A percentile compares a stretch with the other conserved stretches of the same genome.
These are phyloP conservation scores for Lenwebbia sp. DNA, from an alignment of 345 rosid species.

Conservation along the genomic window DNA sequence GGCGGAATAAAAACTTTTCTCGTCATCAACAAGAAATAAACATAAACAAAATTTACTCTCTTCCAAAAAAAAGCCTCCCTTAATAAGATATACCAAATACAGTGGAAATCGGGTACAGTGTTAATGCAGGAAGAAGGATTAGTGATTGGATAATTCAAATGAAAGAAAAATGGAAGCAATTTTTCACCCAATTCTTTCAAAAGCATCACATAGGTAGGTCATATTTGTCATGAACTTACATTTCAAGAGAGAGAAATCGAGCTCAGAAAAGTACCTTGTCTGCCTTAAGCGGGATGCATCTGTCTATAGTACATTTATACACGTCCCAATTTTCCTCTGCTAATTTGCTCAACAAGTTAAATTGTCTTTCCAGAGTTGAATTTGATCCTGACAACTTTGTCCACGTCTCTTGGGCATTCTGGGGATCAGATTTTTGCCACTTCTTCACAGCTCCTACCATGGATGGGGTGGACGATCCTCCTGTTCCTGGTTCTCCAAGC, in stretches of 20 bases:
- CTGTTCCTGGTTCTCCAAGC: constrained; percentile 91
- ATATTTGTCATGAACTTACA: not conserved
- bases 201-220: not conserved
- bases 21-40: not conserved
- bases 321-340: constrained; percentile 67
- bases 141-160: not conserved
- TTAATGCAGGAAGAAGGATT: not conserved
- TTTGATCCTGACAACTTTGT: constrained; percentile 68
- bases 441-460: constrained; percentile 97
- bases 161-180: not conserved
- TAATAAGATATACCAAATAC: not conserved
- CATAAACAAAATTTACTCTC: not conserved
- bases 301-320: constrained; percentile 46
- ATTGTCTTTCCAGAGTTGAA: constrained; percentile 58
- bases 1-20: not conserved
- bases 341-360: constrained; percentile 50
- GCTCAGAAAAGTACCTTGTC: constrained; percentile 45
- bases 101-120: not conserved
- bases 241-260: not conserved
- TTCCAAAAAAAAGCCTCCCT: not conserved
- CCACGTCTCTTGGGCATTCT: constrained; percentile 70
- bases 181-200: not conserved
- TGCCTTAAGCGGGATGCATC: constrained; percentile 53
- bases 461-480: constrained; percentile 97
- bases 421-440: constrained; percentile 89